Percentiles rank a stretch among this genome's conserved stretches.
Evolutionary conservation across 345 rosid species (phyloP).

Genomic region (Populus davidiana): DNA sequence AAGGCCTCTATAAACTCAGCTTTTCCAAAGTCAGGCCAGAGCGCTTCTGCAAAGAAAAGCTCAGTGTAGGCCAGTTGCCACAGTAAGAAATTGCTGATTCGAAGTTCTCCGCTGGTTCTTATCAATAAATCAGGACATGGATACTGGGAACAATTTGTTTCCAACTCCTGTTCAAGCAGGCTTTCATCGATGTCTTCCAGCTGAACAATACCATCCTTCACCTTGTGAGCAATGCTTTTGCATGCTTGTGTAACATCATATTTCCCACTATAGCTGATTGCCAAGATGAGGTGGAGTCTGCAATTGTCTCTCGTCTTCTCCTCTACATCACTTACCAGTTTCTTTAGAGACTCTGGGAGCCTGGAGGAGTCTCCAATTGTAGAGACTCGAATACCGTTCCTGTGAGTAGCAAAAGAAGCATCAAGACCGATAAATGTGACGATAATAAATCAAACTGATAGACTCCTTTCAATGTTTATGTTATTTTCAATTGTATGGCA

Average conservation of each 20-base stretch:
- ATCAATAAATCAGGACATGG: constrained; percentile 71
- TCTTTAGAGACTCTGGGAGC: constrained; percentile 44
- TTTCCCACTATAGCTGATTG: constrained; percentile 76
- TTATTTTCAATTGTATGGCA: neutral
- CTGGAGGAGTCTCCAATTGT: constrained; percentile 62
- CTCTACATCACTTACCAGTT: constrained; percentile 41
- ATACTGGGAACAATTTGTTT: constrained; percentile 55
- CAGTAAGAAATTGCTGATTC: constrained; percentile 79
- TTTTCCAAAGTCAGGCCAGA: constrained; percentile 84
- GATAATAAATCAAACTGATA: neutral
- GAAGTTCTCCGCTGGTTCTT: constrained; percentile 70
- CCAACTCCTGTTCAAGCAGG: constrained; percentile 60
- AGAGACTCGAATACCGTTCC: constrained; percentile 49
- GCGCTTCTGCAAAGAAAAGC: constrained; percentile 52
- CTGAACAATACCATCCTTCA: constrained; percentile 43
- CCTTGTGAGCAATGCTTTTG: constrained; percentile 51
- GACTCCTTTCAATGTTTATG: no score
- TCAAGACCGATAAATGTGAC: neutral
- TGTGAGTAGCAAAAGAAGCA: constrained; percentile 17
- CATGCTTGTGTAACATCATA: constrained; percentile 69
- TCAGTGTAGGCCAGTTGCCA: constrained; percentile 88
- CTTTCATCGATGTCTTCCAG: constrained; percentile 53
- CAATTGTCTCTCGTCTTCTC: constrained; percentile 46
- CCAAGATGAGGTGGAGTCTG: constrained; percentile 59
- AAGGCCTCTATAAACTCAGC: constrained; percentile 55